Evolutionary conservation across 2,329 filamentous ascomycete genomes (phyloP).

Genomic region (Cyphellophora attinorum): DNA sequence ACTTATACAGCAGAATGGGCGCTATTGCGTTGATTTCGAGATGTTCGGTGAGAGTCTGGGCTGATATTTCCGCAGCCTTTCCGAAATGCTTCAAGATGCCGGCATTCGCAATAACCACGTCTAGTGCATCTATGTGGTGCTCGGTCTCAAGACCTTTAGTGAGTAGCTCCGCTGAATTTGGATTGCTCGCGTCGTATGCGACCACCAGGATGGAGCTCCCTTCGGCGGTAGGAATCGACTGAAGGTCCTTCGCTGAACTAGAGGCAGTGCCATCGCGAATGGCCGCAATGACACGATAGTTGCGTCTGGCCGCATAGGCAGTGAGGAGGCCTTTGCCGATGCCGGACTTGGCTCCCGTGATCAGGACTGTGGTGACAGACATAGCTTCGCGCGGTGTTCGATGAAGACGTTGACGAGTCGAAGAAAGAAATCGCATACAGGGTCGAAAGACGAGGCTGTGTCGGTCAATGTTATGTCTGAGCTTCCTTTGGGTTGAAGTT

Average conservation of each 20-base stretch:
- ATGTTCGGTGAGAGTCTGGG: conserved; percentile 28
- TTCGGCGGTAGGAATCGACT: conserved; percentile 23
- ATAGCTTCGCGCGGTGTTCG: too few relatives aligned
- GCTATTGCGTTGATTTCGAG: conserved; percentile 32
- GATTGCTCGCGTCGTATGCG: conserved; percentile 28
- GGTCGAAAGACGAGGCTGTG: too few relatives aligned
- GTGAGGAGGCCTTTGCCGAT: conserved; percentile 12
- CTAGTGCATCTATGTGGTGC: conserved; percentile 30
- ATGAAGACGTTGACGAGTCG: not conserved
- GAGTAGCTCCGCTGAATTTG: conserved; percentile 23
- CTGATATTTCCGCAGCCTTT: conserved; percentile 23
- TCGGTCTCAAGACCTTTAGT: conserved; percentile 20
- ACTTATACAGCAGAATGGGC: conserved; percentile 24
- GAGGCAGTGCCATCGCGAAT: conserved; percentile 12
- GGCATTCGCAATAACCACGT: conserved; percentile 44
- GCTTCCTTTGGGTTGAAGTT: too few relatives aligned
- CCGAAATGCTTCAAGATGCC: conserved; percentile 29
- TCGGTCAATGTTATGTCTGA: too few relatives aligned
- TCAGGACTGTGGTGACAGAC: conserved; percentile 8
- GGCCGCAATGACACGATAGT: conserved; percentile 11
- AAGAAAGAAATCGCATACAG: too few relatives aligned
- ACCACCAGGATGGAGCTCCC: conserved; percentile 30
- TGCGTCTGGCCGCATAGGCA: conserved; percentile 10
- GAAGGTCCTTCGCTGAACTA: conserved; percentile 18
- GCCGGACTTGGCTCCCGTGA: conserved; percentile 11